Evolutionary conservation across 176 grass and related monocot genomes (phyloP).

Genomic region (Zoysia japonica): DNA sequence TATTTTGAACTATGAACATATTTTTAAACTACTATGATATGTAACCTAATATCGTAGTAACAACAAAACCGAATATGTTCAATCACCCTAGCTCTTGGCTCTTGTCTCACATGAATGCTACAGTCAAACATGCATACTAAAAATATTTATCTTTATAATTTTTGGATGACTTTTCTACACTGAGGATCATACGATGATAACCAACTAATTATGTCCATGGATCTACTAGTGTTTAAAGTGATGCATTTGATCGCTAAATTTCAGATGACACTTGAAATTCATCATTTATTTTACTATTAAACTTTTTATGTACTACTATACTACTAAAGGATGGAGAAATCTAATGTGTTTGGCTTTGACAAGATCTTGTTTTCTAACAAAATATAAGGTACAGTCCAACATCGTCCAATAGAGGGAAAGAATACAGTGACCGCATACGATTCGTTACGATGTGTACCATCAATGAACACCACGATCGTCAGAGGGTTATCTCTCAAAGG

Average conservation of each 20-base stretch:
- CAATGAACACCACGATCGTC: conserved; percentile 35
- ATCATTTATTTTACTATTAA: not conserved
- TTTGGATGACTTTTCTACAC: not conserved
- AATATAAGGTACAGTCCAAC: not conserved
- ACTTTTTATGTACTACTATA: not conserved
- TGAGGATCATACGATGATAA: not conserved
- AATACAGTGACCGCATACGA: not conserved
- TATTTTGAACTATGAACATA: not conserved
- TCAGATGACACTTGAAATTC: not conserved
- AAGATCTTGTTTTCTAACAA: not conserved
- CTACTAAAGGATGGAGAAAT: not conserved
- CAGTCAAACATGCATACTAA: too few species aligned
- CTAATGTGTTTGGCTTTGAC: not conserved
- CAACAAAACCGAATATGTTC: conserved; percentile 25
- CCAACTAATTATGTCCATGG: not conserved
- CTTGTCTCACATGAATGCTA: too few species aligned
- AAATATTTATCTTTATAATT: too few species aligned
- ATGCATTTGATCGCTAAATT: not conserved
- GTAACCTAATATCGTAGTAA: not conserved
- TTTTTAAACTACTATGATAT: conserved; percentile 8
- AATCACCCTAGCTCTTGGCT: not conserved
- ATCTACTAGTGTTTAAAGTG: too few species aligned
- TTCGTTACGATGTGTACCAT: conserved; percentile 36
- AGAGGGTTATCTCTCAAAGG: conserved; percentile 14
- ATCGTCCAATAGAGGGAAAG: not conserved